Evolutionary conservation across 2,329 filamentous ascomycete genomes (phyloP).

Genomic region (Tympanopsis confertula): DNA sequence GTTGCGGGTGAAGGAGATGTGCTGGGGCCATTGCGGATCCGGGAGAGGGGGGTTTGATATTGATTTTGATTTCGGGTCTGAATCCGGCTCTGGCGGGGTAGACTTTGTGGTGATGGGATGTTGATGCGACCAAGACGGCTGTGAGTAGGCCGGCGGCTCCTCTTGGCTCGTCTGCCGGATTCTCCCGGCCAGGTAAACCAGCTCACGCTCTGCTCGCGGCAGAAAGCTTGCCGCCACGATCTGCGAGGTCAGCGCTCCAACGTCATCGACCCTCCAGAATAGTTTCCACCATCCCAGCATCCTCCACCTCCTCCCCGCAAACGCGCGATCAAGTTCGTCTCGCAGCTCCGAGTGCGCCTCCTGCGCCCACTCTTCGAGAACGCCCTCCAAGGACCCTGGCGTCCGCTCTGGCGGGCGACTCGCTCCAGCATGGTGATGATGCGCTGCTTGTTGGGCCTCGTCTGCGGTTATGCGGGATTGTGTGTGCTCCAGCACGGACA

Average conservation of each 20-base stretch:
- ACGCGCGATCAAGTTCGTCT: slow-evolving; percentile 65
- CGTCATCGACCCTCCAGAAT: slow-evolving; percentile 88
- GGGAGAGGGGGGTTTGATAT: slow-evolving; percentile 9
- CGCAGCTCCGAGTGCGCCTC: slow-evolving; percentile 74
- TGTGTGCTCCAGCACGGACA: slow-evolving; percentile 40
- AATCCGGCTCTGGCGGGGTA: slow-evolving; percentile 5
- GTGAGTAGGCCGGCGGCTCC: slow-evolving; percentile 15
- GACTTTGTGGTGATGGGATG: slow-evolving; percentile 4
- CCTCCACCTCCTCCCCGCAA: slow-evolving; percentile 65
- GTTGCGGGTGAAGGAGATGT: slow-evolving; percentile 61
- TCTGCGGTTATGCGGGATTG: slow-evolving; percentile 14
- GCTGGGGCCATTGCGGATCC: slow-evolving; percentile 53
- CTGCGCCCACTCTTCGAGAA: slow-evolving; percentile 65
- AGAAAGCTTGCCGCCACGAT: slow-evolving; percentile 71
- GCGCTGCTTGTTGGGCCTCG: slow-evolving; percentile 23
- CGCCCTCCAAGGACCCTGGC: slow-evolving; percentile 37
- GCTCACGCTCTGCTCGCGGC: slow-evolving; percentile 62
- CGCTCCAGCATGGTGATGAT: slow-evolving; percentile 16
- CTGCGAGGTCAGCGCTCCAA: slow-evolving; percentile 70
- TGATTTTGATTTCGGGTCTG: slow-evolving; percentile 6
- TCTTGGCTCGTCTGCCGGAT: slow-evolving; percentile 38
- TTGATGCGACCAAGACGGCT: slow-evolving; percentile 21
- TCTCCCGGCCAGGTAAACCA: slow-evolving; percentile 73
- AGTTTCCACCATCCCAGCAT: slow-evolving; percentile 88
- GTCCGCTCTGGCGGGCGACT: slow-evolving; percentile 23